Base-by-base conservation (phyloP, 495 filamentous ascomycete species). In the Parathielavia appendiculata region DNA sequence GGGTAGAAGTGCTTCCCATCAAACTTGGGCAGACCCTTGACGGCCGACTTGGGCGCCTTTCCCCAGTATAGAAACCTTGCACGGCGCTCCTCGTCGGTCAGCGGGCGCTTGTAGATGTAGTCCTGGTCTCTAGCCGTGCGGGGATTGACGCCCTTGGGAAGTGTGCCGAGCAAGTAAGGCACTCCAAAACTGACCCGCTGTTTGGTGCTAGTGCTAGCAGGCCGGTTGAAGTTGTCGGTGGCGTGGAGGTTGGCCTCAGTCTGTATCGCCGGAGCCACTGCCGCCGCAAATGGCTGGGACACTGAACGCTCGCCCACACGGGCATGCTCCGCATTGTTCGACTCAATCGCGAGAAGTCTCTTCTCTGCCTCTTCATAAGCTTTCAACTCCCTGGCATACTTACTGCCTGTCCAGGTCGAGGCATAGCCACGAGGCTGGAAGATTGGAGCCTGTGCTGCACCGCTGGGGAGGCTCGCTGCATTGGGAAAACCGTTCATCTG, bases 1-100 rank as follows among this genome's bases (percentile, higher is more conserved):
- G 76, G 78, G 56, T 82, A 81, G 63, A 83, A 83, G 56, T 82
- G 73, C 64, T 79, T 79, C 1, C 80, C 80, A 51, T 83, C 79
- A 52, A 75, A 83, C 61, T 79, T 82, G 35, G 80, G 80, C 17
- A 83, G 62, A 14, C 79, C 77, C n/a, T 62, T 64, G 39, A 70
- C 66, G 20, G 66, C 65, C n/a, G 66, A 63, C 49, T 63, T 70
- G 43, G 76, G 69, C 19, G 75, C 71, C 16, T 73, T 71, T 38
- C 76, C 78, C 79, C 79, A 82, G 58, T 81, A 82, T 41, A 79
- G 58, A 47, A 68, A 67, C 40, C 79, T 69, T 26, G 80, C 76
- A 20, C 74, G 72, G 20, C 71, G 67, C 61, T 82, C 80, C 17
- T 75, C 77, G 0, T 75, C 69, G 8, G 76, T 82, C 41, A 82